phyloP scores from a whole-genome alignment of 2,329 filamentous ascomycete genomes.

The Colletotrichum tanaceti region DNA sequence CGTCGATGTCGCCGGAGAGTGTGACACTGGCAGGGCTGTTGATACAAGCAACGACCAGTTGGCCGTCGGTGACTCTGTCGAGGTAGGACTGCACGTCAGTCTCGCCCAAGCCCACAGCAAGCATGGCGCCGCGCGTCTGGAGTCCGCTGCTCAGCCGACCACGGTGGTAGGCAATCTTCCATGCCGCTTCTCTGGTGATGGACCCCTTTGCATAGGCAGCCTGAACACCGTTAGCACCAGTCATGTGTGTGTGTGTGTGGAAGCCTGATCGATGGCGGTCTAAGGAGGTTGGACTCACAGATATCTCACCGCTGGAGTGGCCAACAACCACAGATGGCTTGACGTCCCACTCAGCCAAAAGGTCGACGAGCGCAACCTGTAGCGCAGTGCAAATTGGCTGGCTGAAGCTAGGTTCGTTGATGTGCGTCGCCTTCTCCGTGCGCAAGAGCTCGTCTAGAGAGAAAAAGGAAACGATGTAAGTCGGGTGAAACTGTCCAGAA shows the following conservation, averaged over 20 bases:
- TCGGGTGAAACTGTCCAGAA: too few species aligned
- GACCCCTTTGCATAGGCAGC: conserved; percentile 43
- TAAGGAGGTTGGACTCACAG: conserved; percentile 13
- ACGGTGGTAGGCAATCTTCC: conserved; percentile 42
- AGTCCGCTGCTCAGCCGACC: conserved; percentile 31
- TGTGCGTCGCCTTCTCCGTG: conserved; percentile 10
- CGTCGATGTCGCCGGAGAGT: not conserved
- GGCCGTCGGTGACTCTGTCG: not conserved
- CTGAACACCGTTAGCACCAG: too few species aligned
- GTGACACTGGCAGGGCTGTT: conserved; percentile 30
- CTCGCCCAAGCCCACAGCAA: conserved; percentile 25
- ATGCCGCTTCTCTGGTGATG: conserved; percentile 39
- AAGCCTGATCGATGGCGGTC: too few species aligned
- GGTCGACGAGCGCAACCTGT: conserved; percentile 50
- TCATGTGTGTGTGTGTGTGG: too few species aligned
- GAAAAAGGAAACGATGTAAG: too few species aligned
- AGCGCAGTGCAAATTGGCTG: conserved; percentile 52
- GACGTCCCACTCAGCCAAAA: conserved; percentile 44
- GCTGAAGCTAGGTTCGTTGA: conserved; percentile 42
- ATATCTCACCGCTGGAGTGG: conserved; percentile 46
- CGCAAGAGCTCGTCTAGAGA: conserved; percentile 13
- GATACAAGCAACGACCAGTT: conserved; percentile 25
- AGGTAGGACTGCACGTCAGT: not conserved
- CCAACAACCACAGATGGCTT: conserved; percentile 41
- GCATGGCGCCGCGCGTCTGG: conserved; percentile 29